Base-by-base conservation (phyloP, 352 stramenopile species). In the Phytophthora citricola region DNA sequence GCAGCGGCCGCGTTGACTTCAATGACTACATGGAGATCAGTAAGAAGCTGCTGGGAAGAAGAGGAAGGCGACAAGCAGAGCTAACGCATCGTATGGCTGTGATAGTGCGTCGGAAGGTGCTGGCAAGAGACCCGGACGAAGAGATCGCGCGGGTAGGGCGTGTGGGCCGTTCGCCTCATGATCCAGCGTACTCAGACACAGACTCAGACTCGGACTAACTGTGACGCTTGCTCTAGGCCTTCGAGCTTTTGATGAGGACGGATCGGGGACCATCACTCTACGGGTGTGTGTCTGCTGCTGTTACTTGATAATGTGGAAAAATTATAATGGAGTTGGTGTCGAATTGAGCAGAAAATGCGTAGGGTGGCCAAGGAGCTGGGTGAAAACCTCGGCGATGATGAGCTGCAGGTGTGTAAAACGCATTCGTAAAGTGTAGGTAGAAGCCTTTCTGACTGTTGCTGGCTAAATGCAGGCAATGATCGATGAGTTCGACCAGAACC, bases 401-500 rank as follows among this genome's bases (percentile, higher is more conserved):
- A 98, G 73, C 70, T 95, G 11, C 83, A 90, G 71, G 81, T 90
- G 43, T 45, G 58, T 47, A 7, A n/a, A 52, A 15, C 46, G 31
- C 9, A n/a, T 14, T 24, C 14, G 24, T 20, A 54, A 39, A 8
- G 7, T 49, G 14, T 11, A 27, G 8, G 15, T 7, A 48, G 31
- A 36, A 14, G 38, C 0, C 8, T 50, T 0, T 14, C 15, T 60
- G 26, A 52, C 8, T 43, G 24, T 40, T 45, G 39, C 24, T 54
- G 11, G 12, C 12, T 12, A 34, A n/a, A 8, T 58, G 3, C 67
- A 97, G 77, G 93, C 91, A 4, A 98, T 98, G 94, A 98, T 98
- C 58, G 93, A 98, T 50, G 93, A 98, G 76, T 98, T 98, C 49
- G 93, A 98, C 59, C 79, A 95, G 47, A 94, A 98, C 64, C 86